Base-by-base conservation (phyloP, 495 filamentous ascomycete genomes). In the Neurospora tetrasperma region DNA sequence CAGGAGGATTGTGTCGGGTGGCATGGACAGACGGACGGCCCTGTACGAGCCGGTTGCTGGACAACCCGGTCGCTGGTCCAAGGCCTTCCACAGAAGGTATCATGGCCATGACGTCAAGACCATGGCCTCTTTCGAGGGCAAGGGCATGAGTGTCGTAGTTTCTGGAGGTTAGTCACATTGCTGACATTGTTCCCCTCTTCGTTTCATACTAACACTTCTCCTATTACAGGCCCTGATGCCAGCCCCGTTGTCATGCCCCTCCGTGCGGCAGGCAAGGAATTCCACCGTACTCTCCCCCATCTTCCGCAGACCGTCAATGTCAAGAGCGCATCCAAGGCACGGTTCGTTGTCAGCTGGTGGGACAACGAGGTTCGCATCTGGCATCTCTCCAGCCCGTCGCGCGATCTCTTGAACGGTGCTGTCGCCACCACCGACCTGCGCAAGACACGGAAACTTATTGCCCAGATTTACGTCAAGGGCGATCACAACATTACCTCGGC, bases 51-150 rank as follows among this genome's bases (percentile, higher is more conserved):
- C 88, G 68, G 86, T 85, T 73, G 84, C 86, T 46, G 87, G 88
- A 70, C 87, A 89, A 69, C 83, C 83, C 41, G 77, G 80, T 5
- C 86, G 92, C 78, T 98, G 96, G 96, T 89, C 88, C 14, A 93
- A 96, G 82, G 83, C 92, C n/a, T 89, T 88, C 75, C 93, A 97
- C 76, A 84, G 90, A 72, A 86, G 94, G 78, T 92, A 92, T 77
- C 96, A 99, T 77, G 87, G 86, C 16, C 94, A 98, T 78, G 96
- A 99, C 84, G 93, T 98, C 74, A 97, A 98, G 82, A 89, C 94
- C 16, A 93, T 99, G 88, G 94, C 94, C 69, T 89, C 92, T 18
- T 98, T 93, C 71, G 94, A 98, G 80, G 89, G 90, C 20, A 91
- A 88, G 71, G 87, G 88, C 48, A 88, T 97, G 78, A 98, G 93